Evolutionary conservation across 257 asterid genomes (phyloP).

Genomic region (Coffea eugenioides): DNA sequence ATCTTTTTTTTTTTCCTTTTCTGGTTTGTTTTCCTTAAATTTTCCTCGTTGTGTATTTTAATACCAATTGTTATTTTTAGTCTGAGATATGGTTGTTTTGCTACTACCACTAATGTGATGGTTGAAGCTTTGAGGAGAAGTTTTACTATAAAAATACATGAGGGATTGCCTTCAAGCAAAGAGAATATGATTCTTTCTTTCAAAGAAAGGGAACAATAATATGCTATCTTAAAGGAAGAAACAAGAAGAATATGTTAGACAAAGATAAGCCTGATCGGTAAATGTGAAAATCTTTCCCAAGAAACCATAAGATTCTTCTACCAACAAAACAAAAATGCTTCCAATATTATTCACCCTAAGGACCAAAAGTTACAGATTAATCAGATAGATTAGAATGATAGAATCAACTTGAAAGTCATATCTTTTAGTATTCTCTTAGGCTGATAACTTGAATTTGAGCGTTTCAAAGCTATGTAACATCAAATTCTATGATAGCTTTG

Average conservation of each 20-base stretch:
- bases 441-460: not conserved
- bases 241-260: constrained; percentile 50
- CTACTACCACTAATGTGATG: not conserved
- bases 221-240: constrained; percentile 33
- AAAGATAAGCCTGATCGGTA: constrained; percentile 38
- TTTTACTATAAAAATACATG: constrained; percentile 16
- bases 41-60: not conserved
- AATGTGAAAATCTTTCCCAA: constrained; percentile 23
- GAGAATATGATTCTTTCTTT: constrained; percentile 62
- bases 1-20: not conserved
- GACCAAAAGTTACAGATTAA: not conserved
- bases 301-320: constrained; percentile 36
- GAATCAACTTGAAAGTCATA: constrained; percentile 18
- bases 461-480: constrained; percentile 1
- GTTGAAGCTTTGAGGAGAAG: constrained; percentile 33
- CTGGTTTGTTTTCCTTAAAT: not conserved
- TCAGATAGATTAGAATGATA: constrained; percentile 7
- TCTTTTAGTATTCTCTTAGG: constrained; percentile 11
- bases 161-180: constrained; percentile 21
- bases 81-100: constrained; percentile 12
- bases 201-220: constrained; percentile 18
- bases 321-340: constrained; percentile 12
- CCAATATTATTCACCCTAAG: not conserved
- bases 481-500: not conserved
- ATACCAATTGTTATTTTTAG: constrained; percentile 7